Evolutionary conservation across 1,284 basidiomycete species (phyloP).

Genomic region (Cutaneotrichosporon mucoides): DNA sequence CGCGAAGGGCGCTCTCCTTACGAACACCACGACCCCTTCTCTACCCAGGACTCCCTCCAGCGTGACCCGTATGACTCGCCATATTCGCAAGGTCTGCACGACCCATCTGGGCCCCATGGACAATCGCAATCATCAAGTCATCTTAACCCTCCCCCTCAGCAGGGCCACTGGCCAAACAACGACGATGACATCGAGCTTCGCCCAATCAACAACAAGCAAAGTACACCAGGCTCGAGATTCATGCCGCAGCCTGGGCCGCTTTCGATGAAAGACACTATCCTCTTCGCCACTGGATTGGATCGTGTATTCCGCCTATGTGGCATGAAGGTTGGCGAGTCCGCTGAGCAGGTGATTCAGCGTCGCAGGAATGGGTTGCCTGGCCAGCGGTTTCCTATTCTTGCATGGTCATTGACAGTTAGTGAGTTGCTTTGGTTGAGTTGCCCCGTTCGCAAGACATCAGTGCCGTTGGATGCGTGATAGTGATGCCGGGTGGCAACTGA

Average conservation of each 20-base stretch:
- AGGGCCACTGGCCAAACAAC: too few relatives aligned
- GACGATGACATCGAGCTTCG: not conserved
- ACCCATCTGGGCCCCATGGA: not conserved
- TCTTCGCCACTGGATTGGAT: conserved; percentile 21
- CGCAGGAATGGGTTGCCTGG: not conserved
- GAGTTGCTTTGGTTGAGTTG: not conserved
- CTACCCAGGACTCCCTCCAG: not conserved
- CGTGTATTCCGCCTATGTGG: conserved; percentile 7
- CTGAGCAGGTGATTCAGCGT: not conserved
- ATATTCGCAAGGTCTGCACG: not conserved
- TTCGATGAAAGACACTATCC: not conserved
- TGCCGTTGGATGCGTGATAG: too few relatives aligned
- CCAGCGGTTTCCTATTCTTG: conserved; percentile 1
- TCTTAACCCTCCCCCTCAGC: too few relatives aligned
- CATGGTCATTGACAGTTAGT: not conserved
- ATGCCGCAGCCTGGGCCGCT: not conserved
- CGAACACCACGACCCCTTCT: conserved; percentile 50
- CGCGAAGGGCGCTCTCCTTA: too few relatives aligned
- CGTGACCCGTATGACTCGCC: too few relatives aligned
- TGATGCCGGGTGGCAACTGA: too few relatives aligned
- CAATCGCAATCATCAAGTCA: too few relatives aligned
- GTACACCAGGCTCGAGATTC: not conserved
- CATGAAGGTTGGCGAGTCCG: not conserved
- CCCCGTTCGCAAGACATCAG: too few relatives aligned
- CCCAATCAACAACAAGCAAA: not conserved